A percentile compares a stretch with the other conserved stretches of the same genome.
These are phyloP conservation scores for Diospyros kaki DNA, from an alignment of 148 eudicot species.

Conservation along the genomic window DNA sequence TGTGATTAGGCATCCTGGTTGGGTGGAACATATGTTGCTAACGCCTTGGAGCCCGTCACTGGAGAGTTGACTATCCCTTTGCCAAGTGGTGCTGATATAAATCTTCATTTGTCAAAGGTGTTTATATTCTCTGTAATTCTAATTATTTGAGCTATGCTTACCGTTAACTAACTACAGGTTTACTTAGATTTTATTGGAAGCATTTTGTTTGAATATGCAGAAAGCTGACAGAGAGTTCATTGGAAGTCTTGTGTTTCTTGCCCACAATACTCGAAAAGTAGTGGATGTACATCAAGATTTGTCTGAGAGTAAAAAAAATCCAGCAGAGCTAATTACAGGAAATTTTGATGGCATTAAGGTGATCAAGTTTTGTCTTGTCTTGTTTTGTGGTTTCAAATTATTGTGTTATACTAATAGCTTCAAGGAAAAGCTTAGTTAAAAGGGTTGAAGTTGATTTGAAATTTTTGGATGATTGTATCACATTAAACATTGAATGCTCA, in stretches of 20 bases:
- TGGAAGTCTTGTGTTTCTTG: slow-evolving; percentile 42
- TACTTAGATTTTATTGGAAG: background rate
- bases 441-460: too few species aligned
- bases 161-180: background rate
- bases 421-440: background rate
- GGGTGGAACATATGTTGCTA: slow-evolving; percentile 66
- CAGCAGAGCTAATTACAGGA: slow-evolving; percentile 69
- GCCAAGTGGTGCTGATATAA: slow-evolving; percentile 55
- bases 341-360: slow-evolving; percentile 88
- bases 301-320: slow-evolving; percentile 28
- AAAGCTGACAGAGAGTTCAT: slow-evolving; percentile 58
- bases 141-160: background rate
- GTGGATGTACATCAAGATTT: slow-evolving; percentile 40
- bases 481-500: too few species aligned
- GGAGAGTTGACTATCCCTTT: slow-evolving; percentile 67
- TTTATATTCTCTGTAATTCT: slow-evolving; percentile 2
- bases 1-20: slow-evolving; percentile 66
- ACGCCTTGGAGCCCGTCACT: slow-evolving; percentile 38
- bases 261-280: slow-evolving; percentile 35
- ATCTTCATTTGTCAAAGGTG: slow-evolving; percentile 82
- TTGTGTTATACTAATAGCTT: background rate
- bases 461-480: too few species aligned
- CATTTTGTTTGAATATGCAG: slow-evolving; percentile 37
- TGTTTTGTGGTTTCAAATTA: background rate
- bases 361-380: background rate